phyloP scores from a whole-genome alignment of 257 asterid genomes.

The Primulina eburnea region DNA sequence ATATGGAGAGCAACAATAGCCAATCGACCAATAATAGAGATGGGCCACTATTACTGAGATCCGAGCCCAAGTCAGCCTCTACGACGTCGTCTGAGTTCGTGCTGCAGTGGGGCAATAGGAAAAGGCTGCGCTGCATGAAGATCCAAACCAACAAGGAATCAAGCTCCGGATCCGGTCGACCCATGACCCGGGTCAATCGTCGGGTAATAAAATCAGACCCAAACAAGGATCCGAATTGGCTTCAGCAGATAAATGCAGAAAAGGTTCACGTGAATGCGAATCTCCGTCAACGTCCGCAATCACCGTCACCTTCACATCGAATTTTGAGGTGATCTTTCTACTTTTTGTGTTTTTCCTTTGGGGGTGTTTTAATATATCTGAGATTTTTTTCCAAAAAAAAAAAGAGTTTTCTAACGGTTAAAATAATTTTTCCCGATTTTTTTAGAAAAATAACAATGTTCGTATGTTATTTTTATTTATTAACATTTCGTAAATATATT shows the following conservation, averaged over 20 bases:
- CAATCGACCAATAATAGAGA: slow-evolving; percentile 37
- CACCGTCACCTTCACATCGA: slow-evolving; percentile 63
- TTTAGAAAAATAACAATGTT: too few species aligned
- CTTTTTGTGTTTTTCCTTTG: too few species aligned
- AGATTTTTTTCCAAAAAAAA: not conserved
- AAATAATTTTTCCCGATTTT: too few species aligned
- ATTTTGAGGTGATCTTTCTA: slow-evolving; percentile 39
- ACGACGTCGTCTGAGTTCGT: slow-evolving; percentile 68
- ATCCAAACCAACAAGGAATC: slow-evolving; percentile 43
- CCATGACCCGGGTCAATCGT: slow-evolving; percentile 48
- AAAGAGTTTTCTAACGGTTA: too few species aligned
- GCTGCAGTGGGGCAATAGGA: slow-evolving; percentile 85
- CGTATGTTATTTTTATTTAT: too few species aligned
- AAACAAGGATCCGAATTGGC: slow-evolving; percentile 32
- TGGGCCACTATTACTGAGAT: slow-evolving; percentile 48
- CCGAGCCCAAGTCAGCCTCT: slow-evolving; percentile 46
- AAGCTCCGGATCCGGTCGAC: slow-evolving; percentile 38
- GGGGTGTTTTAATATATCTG: not conserved
- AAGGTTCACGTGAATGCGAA: slow-evolving; percentile 49
- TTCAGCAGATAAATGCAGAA: slow-evolving; percentile 29
- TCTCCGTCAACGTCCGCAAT: slow-evolving; percentile 65
- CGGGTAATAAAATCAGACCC: slow-evolving; percentile 65
- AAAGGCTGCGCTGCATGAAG: slow-evolving; percentile 81
- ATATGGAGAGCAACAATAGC: slow-evolving; percentile 62
- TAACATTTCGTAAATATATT: too few species aligned